phyloP scores from a whole-genome alignment of 192 early-diverging fungal genomes.

The Coemansia sp. region DNA sequence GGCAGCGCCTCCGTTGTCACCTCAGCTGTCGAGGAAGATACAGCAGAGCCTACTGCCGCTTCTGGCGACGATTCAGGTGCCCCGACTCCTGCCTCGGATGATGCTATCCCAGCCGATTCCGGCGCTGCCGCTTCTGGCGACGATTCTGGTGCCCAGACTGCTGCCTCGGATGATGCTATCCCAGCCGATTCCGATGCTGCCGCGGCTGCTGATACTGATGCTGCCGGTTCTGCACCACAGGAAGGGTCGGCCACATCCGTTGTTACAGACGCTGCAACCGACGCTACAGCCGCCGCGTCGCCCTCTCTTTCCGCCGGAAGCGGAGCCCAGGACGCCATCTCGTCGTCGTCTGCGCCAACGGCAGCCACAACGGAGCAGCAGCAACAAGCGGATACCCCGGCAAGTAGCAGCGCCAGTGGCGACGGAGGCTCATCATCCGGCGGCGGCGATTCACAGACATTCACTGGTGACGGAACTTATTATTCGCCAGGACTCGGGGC shows the following conservation, averaged over 20 bases:
- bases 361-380: background rate
- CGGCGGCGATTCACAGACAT: constrained; percentile 22
- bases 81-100: too few species aligned
- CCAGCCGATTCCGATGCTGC: background rate
- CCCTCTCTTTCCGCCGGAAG: background rate
- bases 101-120: background rate
- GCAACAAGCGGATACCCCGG: constrained; percentile 2
- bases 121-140: background rate
- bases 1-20: background rate
- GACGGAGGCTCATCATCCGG: constrained; percentile 13
- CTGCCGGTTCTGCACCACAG: background rate
- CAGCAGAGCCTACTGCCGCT: background rate
- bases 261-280: background rate
- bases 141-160: too few species aligned
- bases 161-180: too few species aligned
- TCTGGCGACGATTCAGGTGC: too few species aligned
- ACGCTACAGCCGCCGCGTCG: background rate
- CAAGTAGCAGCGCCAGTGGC: constrained; percentile 2
- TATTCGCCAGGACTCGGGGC: constrained; percentile 59
- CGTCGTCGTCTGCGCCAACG: background rate
- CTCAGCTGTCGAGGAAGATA: constrained; percentile 1
- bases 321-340: background rate
- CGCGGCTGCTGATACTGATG: constrained; percentile 3
- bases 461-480: constrained; percentile 60
- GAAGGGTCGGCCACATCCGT: background rate